phyloP scores from a whole-genome alignment of 495 filamentous ascomycete species.

The Bathelium albidoporum region DNA sequence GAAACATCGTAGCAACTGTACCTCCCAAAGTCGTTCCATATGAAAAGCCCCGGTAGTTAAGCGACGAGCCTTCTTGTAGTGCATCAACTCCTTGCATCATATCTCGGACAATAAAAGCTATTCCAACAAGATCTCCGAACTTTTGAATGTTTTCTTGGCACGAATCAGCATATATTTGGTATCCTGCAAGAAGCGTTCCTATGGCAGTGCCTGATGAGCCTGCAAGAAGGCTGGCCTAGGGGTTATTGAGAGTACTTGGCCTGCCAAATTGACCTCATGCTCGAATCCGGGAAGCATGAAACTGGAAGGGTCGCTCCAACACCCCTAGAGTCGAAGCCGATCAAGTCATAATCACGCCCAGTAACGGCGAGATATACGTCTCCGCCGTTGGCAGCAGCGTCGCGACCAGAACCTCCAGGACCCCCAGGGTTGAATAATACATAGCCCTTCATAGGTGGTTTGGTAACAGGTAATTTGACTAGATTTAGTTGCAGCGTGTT shows the following conservation, averaged over 20 bases:
- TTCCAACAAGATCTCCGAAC: constrained; percentile 28
- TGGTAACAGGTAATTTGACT: background rate
- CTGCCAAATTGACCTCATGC: too few species aligned
- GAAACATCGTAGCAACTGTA: constrained; percentile 31
- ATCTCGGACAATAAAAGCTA: constrained; percentile 34
- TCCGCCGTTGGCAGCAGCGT: background rate
- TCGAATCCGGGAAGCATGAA: background rate
- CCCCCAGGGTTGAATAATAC: background rate
- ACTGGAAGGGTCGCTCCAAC: background rate
- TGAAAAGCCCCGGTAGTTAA: background rate
- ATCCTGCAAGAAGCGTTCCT: background rate
- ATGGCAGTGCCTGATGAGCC: too few species aligned
- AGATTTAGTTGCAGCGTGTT: background rate
- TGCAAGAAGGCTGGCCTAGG: too few species aligned
- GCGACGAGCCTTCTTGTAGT: constrained; percentile 32
- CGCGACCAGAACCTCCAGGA: background rate
- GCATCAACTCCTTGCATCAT: constrained; percentile 37
- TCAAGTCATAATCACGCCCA: background rate
- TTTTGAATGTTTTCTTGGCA: background rate
- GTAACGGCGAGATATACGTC: background rate
- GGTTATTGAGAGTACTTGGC: too few species aligned
- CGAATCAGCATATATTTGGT: background rate
- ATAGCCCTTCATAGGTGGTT: background rate
- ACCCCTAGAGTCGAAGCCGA: background rate
- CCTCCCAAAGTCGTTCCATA: constrained; percentile 14